Evolutionary conservation across 306 rosid species (phyloP).

Genomic region (Elaeagnus macrophylla): DNA sequence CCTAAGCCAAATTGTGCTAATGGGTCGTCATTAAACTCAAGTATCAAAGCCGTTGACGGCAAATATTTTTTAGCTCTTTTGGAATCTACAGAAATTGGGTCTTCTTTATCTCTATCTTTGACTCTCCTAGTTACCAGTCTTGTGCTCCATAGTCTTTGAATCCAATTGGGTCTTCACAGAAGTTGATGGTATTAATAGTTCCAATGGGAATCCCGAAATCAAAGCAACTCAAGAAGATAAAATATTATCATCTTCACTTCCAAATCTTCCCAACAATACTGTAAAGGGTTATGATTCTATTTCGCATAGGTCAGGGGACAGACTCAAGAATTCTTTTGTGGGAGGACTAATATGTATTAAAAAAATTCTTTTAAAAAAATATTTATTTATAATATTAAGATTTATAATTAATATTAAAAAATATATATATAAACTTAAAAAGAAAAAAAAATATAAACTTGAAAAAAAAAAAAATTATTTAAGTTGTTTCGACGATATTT

Average conservation of each 20-base stretch:
- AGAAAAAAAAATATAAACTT: too few species aligned
- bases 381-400: too few species aligned
- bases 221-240: background rate
- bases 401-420: too few species aligned
- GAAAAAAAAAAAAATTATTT: too few species aligned
- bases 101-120: background rate
- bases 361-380: too few species aligned
- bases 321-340: too few species aligned
- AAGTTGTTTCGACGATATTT: too few species aligned
- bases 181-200: background rate
- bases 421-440: too few species aligned
- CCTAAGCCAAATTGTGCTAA: background rate
- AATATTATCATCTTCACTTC: background rate
- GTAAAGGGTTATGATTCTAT: background rate
- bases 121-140: constrained; percentile 8
- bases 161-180: too few species aligned
- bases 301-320: background rate
- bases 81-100: background rate
- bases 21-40: constrained; percentile 8
- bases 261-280: background rate
- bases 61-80: background rate
- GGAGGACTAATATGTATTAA: too few species aligned
- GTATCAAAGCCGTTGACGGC: constrained; percentile 15
- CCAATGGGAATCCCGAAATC: too few species aligned
- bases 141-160: background rate